phyloP scores from a whole-genome alignment of 225 moss, liverwort and hornwort species.

The Straminergon stramineum region DNA sequence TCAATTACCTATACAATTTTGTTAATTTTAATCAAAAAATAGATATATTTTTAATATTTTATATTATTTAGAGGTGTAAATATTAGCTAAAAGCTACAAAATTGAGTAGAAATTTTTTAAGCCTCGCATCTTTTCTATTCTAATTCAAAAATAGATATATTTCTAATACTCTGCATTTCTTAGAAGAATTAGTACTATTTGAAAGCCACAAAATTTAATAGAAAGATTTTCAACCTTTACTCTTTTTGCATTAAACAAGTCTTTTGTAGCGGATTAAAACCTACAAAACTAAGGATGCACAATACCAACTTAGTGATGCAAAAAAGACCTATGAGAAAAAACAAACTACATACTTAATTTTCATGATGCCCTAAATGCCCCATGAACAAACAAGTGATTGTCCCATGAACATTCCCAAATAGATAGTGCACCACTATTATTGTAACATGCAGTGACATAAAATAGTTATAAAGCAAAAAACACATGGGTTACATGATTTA shows the following conservation, averaged over 20 bases:
- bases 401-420: not conserved
- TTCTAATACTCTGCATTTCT: not conserved
- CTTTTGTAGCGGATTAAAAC: not conserved
- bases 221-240: not conserved
- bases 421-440: not conserved
- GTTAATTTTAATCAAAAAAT: not conserved
- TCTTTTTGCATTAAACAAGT: not conserved
- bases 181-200: not conserved
- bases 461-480: not conserved
- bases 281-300: not conserved
- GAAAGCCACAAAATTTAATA: not conserved
- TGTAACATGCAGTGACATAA: not conserved
- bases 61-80: not conserved
- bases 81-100: not conserved
- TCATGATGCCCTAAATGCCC: not conserved
- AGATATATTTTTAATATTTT: not conserved
- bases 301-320: not conserved
- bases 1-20: not conserved
- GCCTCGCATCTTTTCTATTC: not conserved
- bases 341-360: not conserved
- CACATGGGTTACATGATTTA: not conserved
- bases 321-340: not conserved
- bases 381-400: not conserved
- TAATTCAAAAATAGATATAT: not conserved
- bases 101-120: not conserved